Base-by-base conservation (phyloP, 805 yeast species). In the Debaryomyces hansenii region DNA sequence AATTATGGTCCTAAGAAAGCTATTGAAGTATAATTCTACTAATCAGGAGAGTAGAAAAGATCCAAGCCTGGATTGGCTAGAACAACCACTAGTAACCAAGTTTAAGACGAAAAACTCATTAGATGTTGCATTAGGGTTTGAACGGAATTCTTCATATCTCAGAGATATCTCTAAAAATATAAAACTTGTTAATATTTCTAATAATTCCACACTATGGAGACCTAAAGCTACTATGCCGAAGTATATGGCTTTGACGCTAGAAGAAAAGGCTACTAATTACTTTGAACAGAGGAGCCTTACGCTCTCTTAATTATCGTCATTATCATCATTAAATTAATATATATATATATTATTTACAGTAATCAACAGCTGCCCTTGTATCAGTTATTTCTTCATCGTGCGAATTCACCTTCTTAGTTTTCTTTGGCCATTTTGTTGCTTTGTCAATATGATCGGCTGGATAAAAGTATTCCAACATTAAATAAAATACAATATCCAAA, bases 341-440 rank as follows among this genome's bases (percentile, higher is more conserved):
- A 39, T 11, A 28, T 5, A 5, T 12, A 14, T n/a, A 31, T n/a
- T 31, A 31, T 31, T 31, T 31, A 31, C 34, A 31, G 7, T 8
- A 31, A n/a, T 31, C 16, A 31, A 10, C 9, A 31, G 7, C 34
- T 12, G 34, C 27, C 10, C 10, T 24, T 7, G 27, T 24, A 24
- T 24, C 10, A 24, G 27, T n/a, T 41, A 7, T 9, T 24, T 24
- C 10, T 24, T 31, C 10, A 11, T 31, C 8, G 14, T n/a, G 10
- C 34, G 11, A 31, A 4, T 2, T 9, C 11, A 8, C 8, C 5
- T 31, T 4, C 16, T 14, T 28, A 29, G 27, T 33, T 37, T 58
- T 58, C 44, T 54, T 66, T 1, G 90, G 96, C 97, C 97, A 91
- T 63, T 90, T 89, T 2, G 77, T 68, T 0, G 84, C 96, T 41